phyloP scores from a whole-genome alignment of 306 rosid genomes.

The Pterocarpus macrocarpus region DNA sequence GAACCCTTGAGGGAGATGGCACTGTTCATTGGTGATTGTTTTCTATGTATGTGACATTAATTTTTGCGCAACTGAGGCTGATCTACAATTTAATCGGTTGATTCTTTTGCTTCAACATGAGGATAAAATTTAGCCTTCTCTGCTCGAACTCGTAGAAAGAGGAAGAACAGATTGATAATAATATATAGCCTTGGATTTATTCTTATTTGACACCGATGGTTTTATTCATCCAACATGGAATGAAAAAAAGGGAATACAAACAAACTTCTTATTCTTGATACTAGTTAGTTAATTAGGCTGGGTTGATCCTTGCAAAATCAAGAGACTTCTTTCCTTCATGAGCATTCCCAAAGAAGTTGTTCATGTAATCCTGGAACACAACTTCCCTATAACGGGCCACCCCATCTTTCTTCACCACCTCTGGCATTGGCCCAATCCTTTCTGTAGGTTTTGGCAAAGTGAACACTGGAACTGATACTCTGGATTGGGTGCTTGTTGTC shows the following conservation, averaged over 20 bases:
- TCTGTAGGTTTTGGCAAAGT: constrained; percentile 44
- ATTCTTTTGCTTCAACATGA: too few relatives aligned
- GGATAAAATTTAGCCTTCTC: too few relatives aligned
- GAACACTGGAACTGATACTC: constrained; percentile 71
- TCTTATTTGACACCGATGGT: background rate
- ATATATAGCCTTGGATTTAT: background rate
- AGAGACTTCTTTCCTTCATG: constrained; percentile 74
- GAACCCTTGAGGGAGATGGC: too few relatives aligned
- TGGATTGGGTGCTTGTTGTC: constrained; percentile 56
- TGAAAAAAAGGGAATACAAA: background rate
- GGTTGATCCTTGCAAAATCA: constrained; percentile 53
- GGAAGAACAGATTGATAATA: background rate
- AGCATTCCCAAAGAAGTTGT: constrained; percentile 62
- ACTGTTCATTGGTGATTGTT: too few relatives aligned
- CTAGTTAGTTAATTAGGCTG: background rate
- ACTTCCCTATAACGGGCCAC: constrained; percentile 59
- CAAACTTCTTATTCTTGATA: background rate
- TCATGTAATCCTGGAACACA: constrained; percentile 64
- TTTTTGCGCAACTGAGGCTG: too few relatives aligned
- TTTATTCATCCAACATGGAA: background rate
- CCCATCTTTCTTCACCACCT: constrained; percentile 58
- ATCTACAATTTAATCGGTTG: too few relatives aligned
- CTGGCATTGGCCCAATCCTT: constrained; percentile 61
- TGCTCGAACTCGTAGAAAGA: background rate
- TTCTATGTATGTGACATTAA: too few relatives aligned